These are phyloP conservation scores for Coemansia sp. DNA, from an alignment of 192 early-diverging fungal genomes.

Conservation along the genomic window DNA sequence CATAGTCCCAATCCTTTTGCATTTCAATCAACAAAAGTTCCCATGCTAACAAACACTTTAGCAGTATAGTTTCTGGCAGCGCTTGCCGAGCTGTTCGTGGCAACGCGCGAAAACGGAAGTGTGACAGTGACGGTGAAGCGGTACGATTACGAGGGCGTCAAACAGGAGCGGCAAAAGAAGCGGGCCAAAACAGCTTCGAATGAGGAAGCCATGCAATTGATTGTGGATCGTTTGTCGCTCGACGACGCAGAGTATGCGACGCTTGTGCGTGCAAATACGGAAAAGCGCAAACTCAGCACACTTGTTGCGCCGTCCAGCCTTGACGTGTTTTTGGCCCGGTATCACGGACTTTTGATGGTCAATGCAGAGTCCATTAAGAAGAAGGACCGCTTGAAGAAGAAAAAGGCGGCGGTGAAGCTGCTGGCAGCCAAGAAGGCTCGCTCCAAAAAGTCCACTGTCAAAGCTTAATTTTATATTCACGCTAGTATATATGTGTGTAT, in stretches of 20 bases:
- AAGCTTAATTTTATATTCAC: too few relatives aligned
- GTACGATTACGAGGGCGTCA: slow-evolving; percentile 40
- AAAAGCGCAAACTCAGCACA: slow-evolving; percentile 46
- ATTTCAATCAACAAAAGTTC: background rate
- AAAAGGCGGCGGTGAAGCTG: slow-evolving; percentile 30
- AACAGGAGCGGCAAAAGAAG: slow-evolving; percentile 42
- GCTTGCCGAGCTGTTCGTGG: slow-evolving; percentile 33
- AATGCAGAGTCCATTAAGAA: slow-evolving; percentile 43
- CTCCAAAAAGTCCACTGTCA: background rate
- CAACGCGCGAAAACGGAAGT: slow-evolving; percentile 39
- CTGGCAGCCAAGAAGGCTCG: slow-evolving; percentile 12
- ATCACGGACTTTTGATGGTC: slow-evolving; percentile 40
- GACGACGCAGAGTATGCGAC: slow-evolving; percentile 40
- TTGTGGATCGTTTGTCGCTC: slow-evolving; percentile 38
- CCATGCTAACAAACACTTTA: too few relatives aligned
- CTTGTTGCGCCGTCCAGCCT: slow-evolving; percentile 39
- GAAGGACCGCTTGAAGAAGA: slow-evolving; percentile 41
- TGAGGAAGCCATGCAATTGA: slow-evolving; percentile 36
- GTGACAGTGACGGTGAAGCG: slow-evolving; percentile 39
- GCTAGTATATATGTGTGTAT: too few relatives aligned
- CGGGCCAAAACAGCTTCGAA: slow-evolving; percentile 11
- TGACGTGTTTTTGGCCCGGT: slow-evolving; percentile 42
- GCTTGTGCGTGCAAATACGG: slow-evolving; percentile 37
- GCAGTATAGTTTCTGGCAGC: slow-evolving; percentile 41
- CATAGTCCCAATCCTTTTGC: background rate